Evolutionary conservation across 129 eudicot genomes (phyloP).

Genomic region (Lonicera japonica): DNA sequence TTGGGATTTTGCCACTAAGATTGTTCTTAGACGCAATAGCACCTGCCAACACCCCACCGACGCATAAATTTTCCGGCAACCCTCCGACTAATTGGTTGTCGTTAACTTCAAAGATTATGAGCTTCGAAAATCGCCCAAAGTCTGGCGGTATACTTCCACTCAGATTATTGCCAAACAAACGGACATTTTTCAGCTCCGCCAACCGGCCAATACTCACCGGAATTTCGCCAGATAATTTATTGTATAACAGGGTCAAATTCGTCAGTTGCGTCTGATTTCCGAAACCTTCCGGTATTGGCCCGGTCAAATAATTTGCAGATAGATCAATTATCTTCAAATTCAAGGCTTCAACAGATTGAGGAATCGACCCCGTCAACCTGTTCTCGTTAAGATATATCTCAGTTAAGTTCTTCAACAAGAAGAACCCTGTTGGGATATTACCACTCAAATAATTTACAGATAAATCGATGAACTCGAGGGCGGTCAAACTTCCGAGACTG

Average conservation of each 20-base stretch:
- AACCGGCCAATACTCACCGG: slow-evolving; percentile 50
- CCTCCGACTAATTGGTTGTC: slow-evolving; percentile 39
- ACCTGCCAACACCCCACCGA: slow-evolving; percentile 32
- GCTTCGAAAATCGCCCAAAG: slow-evolving; percentile 56
- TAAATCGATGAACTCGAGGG: slow-evolving; percentile 50
- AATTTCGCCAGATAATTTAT: slow-evolving; percentile 59
- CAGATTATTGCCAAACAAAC: slow-evolving; percentile 40
- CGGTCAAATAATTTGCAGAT: slow-evolving; percentile 47
- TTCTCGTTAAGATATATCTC: slow-evolving; percentile 41
- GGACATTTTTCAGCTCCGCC: slow-evolving; percentile 34
- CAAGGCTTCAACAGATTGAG: slow-evolving; percentile 38
- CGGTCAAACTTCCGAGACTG: slow-evolving; percentile 32
- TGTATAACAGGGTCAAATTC: slow-evolving; percentile 35
- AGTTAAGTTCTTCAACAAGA: slow-evolving; percentile 50
- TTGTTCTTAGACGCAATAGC: slow-evolving; percentile 35
- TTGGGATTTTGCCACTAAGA: slow-evolving; percentile 51
- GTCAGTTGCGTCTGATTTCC: slow-evolving; percentile 40
- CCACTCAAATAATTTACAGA: slow-evolving; percentile 43
- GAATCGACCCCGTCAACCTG: slow-evolving; percentile 54
- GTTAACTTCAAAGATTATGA: slow-evolving; percentile 38
- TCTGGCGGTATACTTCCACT: slow-evolving; percentile 67
- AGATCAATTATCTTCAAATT: slow-evolving; percentile 52
- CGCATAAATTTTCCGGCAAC: slow-evolving; percentile 52
- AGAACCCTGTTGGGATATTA: slow-evolving; percentile 47
- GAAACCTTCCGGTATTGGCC: slow-evolving; percentile 49